Conservation (phyloP, 371 early-diverging fungal species). For the Mucor racemosus region DNA sequence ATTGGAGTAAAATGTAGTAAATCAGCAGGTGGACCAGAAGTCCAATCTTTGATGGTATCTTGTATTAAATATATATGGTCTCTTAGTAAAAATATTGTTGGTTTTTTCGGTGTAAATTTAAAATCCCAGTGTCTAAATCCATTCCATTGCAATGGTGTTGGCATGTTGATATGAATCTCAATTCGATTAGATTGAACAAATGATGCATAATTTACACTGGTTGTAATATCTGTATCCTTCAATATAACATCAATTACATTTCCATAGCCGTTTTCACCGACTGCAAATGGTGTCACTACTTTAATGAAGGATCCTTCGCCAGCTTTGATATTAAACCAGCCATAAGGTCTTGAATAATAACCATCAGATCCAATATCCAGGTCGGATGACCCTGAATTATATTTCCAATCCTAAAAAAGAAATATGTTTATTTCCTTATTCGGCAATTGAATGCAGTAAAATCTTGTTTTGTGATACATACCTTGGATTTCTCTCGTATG, state of each 20-base stretch:
- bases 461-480: conserved; percentile 17
- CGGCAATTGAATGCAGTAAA: neutral
- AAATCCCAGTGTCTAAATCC: conserved; percentile 71
- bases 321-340: conserved; percentile 80
- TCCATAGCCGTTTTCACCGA: conserved; percentile 58
- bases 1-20: conserved; percentile 75
- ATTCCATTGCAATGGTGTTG: conserved; percentile 83
- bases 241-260: conserved; percentile 58
- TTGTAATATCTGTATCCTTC: conserved; percentile 54
- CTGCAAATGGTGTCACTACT: conserved; percentile 66
- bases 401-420: conserved; percentile 71
- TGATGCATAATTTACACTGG: conserved; percentile 78
- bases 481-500: conserved; percentile 79
- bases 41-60: conserved; percentile 80
- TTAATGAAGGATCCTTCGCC: conserved; percentile 58
- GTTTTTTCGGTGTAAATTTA: conserved; percentile 42
- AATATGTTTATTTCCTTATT: neutral
- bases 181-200: conserved; percentile 58
- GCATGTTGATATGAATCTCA: conserved; percentile 64
- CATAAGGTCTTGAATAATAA: conserved; percentile 67
- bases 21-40: conserved; percentile 59
- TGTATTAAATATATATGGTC: conserved; percentile 84
- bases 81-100: conserved; percentile 70
- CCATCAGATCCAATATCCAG: conserved; percentile 50
- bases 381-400: conserved; percentile 36